Evolutionary conservation across 1,284 basidiomycete species (phyloP).

Genomic region (Ustilago lituana): DNA sequence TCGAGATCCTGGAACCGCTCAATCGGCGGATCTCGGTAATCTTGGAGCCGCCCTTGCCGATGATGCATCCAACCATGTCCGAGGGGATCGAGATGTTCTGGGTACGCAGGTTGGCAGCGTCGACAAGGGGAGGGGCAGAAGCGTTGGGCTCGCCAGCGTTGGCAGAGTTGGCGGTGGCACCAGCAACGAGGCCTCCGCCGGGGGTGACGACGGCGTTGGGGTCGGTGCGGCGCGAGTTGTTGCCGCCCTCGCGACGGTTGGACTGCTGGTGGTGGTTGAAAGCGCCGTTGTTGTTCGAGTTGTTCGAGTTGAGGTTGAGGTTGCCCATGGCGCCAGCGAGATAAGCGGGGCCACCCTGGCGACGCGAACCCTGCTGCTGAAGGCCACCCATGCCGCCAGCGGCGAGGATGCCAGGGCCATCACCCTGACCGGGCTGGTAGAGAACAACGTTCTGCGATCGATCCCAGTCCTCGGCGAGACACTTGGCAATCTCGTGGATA

Average conservation of each 20-base stretch:
- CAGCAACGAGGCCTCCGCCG: slow-evolving; percentile 60
- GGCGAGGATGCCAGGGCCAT: slow-evolving; percentile 70
- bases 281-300: slow-evolving; percentile 10
- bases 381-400: slow-evolving; percentile 68
- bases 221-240: slow-evolving; percentile 36
- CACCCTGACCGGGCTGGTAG: slow-evolving; percentile 78
- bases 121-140: slow-evolving; percentile 62
- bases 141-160: slow-evolving; percentile 57
- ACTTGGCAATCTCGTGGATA: slow-evolving; percentile 92
- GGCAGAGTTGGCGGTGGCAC: slow-evolving; percentile 54
- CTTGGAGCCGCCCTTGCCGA: slow-evolving; percentile 92
- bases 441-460: slow-evolving; percentile 81
- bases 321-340: slow-evolving; percentile 62
- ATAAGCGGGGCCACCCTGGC: slow-evolving; percentile 65
- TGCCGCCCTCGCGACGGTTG: slow-evolving; percentile 1
- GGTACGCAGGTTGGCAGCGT: slow-evolving; percentile 82
- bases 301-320: slow-evolving; percentile 30
- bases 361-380: slow-evolving; percentile 58
- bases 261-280: slow-evolving; percentile 3
- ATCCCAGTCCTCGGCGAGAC: slow-evolving; percentile 96
- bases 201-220: slow-evolving; percentile 60
- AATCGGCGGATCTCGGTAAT: slow-evolving; percentile 98
- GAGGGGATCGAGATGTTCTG: slow-evolving; percentile 97
- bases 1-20: slow-evolving; percentile 94
- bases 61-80: slow-evolving; percentile 82